Base-by-base conservation (phyloP, 208 protist species). In the Trypanosoma conorhini region DNA sequence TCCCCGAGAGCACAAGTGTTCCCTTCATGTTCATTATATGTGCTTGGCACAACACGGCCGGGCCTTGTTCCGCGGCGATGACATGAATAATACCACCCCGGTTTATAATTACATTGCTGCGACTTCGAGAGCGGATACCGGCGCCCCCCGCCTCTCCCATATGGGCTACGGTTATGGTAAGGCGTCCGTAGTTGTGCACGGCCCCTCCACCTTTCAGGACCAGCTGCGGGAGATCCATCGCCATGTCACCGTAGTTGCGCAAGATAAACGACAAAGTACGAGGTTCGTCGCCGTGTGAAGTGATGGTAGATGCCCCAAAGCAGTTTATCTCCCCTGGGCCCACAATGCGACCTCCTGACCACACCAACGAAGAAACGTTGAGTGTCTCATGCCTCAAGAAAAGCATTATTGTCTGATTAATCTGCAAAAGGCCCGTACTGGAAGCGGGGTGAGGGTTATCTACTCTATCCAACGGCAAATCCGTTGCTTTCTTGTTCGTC, bases 141-240 rank as follows among this genome's bases (percentile, higher is more conserved):
- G 76, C 82, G 63, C 83, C 82, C 65, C 85, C 83, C 63, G 88
- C 84, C 61, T 56, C 57, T 8, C 84, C 82, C 79, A 87, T 83
- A 56, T 76, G 87, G 4, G 79, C 72, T 44, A 93, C 77, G 58
- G 71, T 74, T 42, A 93, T 76, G 24, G 85, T 90, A 22, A 93
- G 75, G 68, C 89, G 89, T 55, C 88, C 88, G 61, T 86, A 91
- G 64, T 93, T 93, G 76, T 93, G 80, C 48, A 93, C 86, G 26
- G 75, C 80, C 3, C 88, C 88, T 4, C 87, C 81, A 19, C 73
- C 74, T 59, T 87, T 81, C 30, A 93, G 42, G 38, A 70, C 67
- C 21, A 93, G 77, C 19, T 85, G 83, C 68, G 87, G 85, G 56
- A 88, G 81, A 76, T 91, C 88, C 33, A 93, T 89, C n/a, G 79